Evolutionary conservation across 2,329 filamentous ascomycete genomes (phyloP), one percentile per base, ranked within the genome.

Genomic region (Claviceps sp.): DNA sequence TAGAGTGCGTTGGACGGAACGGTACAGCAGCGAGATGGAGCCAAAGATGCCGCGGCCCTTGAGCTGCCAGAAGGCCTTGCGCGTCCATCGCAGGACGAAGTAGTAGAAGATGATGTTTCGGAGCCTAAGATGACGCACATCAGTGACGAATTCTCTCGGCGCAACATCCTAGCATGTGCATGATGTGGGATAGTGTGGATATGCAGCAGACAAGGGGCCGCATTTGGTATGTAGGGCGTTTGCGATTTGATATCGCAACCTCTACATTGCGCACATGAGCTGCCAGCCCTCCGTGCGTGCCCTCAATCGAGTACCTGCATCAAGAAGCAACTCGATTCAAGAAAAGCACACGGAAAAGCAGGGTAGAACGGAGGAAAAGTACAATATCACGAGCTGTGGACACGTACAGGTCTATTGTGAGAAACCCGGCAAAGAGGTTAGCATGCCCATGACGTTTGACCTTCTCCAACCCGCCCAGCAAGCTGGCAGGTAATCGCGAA

Each of bases 21-120:
- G 72, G 72, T 93, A 96, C 56, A 87, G 70, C 67, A 91, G 83
- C 62, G 80, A 73, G 55, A 89, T 62, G 54, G 87, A 87, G 57
- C 91, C 91, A 63, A 95, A 70, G 61, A 93, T 67, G 58, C 93
- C 93, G 65, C 93, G 89, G 59, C 93, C 93, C 63, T 87, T 88
- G 59, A 97, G 77, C 64, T 93, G 87, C 72, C 89, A 85, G 65
- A 88, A 85, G 30, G 80, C 78, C 62, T 85, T 87, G 58, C 89
- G 87, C 36, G 85, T 79, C 75, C 89, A 86, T 64, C 90, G 85
- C 47, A 95, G 73, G 54, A 96, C 67, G 71, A 97, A 96, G 60
- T 95, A 78, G 63, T 90, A 76, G 68, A 97, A 95, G 61, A 97
- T 74, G 54, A 96, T 74, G 65, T 96, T 95, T 51, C 88, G 87